Percentiles rank a stretch among this genome's conserved stretches.
These are phyloP conservation scores for Tricholomella constricta DNA, from an alignment of 768 basidiomycete genomes.

Conservation along the genomic window DNA sequence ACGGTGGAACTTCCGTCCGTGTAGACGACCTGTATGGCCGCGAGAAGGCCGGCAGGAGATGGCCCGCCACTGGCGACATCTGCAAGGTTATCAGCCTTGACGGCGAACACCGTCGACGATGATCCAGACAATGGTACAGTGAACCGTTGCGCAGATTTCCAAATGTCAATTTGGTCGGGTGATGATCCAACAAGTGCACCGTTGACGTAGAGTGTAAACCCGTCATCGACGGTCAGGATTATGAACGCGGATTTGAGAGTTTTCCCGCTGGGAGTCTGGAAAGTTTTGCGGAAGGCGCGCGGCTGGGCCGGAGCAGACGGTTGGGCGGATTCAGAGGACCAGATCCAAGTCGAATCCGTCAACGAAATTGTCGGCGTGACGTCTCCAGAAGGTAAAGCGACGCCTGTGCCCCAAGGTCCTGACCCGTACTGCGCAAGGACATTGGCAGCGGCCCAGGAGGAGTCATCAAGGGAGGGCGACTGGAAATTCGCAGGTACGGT, in stretches of 20 bases:
- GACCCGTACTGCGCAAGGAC: conserved; percentile 25
- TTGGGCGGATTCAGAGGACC: conserved; percentile 22
- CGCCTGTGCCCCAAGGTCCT: conserved; percentile 26
- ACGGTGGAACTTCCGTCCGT: conserved; percentile 21
- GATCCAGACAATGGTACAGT: conserved; percentile 18
- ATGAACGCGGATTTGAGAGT: conserved; percentile 20
- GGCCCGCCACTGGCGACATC: conserved; percentile 19
- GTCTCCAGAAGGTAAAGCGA: conserved; percentile 20
- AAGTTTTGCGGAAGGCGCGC: conserved; percentile 31
- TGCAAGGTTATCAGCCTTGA: conserved; percentile 21
- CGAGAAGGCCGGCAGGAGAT: conserved; percentile 26
- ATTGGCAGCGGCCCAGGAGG: conserved; percentile 21
- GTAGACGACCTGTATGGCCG: conserved; percentile 22
- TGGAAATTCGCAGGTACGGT: conserved; percentile 26
- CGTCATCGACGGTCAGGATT: conserved; percentile 30
- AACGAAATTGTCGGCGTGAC: conserved; percentile 17
- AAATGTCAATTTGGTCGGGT: conserved; percentile 21
- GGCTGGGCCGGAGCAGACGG: conserved; percentile 20
- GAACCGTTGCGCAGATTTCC: conserved; percentile 25
- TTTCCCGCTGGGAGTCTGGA: conserved; percentile 22
- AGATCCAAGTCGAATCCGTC: conserved; percentile 28
- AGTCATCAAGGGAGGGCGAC: conserved; percentile 21
- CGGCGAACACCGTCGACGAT: conserved; percentile 24
- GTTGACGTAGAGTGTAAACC: conserved; percentile 29
- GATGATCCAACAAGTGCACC: conserved; percentile 23